Evolutionary conservation across 176 grass and related monocot species (phyloP).

Genomic region (Phyllostachys edulis): DNA sequence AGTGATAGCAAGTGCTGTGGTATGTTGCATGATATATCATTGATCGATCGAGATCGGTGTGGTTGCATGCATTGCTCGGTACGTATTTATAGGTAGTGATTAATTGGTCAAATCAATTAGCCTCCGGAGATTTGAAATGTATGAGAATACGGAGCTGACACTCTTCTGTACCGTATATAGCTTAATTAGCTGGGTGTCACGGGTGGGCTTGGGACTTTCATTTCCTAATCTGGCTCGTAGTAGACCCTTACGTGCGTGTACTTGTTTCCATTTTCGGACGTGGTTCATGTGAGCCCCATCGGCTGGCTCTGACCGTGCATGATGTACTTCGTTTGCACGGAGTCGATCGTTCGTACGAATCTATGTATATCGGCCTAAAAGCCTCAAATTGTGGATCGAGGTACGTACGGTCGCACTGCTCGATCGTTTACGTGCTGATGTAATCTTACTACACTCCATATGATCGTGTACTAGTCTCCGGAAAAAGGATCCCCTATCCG

Average conservation of each 20-base stretch:
- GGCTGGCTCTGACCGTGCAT: neutral
- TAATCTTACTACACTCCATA: too few relatives aligned
- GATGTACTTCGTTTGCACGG: too few relatives aligned
- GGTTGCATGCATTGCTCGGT: neutral
- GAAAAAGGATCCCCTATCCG: too few relatives aligned
- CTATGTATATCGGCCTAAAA: too few relatives aligned
- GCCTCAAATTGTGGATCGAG: too few relatives aligned
- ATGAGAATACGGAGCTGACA: neutral
- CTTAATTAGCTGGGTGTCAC: neutral
- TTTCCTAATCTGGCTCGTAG: neutral
- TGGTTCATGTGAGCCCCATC: conserved; percentile 43
- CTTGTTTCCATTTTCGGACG: neutral
- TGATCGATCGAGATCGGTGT: too few relatives aligned
- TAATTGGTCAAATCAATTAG: neutral
- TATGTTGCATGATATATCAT: neutral
- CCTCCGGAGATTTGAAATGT: neutral
- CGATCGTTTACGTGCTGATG: too few relatives aligned
- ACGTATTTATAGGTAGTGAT: conserved; percentile 6
- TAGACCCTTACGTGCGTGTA: neutral
- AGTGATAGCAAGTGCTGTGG: neutral
- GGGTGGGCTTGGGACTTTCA: conserved; percentile 2
- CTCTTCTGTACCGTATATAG: neutral
- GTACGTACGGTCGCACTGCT: too few relatives aligned
- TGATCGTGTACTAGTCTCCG: too few relatives aligned
- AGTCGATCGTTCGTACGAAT: neutral